Conservation (phyloP, 176 grass and related monocot species). For the Carex myosuroides region DNA sequence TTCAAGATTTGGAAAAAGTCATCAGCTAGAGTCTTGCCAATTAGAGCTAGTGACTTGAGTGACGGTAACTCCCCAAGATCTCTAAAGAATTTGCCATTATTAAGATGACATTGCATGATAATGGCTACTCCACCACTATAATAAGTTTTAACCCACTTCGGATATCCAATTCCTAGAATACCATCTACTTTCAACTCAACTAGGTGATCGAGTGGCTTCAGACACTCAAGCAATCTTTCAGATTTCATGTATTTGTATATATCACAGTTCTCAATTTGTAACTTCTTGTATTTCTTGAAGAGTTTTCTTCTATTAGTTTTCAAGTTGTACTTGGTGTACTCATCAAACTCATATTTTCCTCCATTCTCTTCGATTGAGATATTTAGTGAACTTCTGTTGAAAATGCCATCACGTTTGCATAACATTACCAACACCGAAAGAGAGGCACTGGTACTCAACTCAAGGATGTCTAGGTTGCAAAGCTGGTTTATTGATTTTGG, state of each 20-base stretch:
- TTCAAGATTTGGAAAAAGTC: not conserved
- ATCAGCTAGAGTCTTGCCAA: not conserved
- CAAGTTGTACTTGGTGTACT: not conserved
- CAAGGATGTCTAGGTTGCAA: not conserved
- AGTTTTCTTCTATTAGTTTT: too few relatives aligned
- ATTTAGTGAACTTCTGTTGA: not conserved
- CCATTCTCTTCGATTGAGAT: not conserved
- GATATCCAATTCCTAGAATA: not conserved
- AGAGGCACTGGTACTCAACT: not conserved
- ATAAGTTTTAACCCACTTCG: not conserved
- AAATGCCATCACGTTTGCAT: not conserved
- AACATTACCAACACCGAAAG: not conserved
- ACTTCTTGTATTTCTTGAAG: too few relatives aligned
- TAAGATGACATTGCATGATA: not conserved
- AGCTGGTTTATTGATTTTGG: not conserved
- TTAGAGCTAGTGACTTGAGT: not conserved
- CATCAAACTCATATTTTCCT: not conserved
- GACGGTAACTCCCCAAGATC: not conserved
- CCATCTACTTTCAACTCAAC: not conserved
- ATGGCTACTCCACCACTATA: not conserved
- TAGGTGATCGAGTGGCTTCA: not conserved
- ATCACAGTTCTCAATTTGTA: too few relatives aligned
- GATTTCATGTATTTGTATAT: not conserved
- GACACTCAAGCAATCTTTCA: not conserved
- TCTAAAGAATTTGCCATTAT: not conserved